phyloP scores from a whole-genome alignment of 495 filamentous ascomycete genomes.

The Aspergillus olivimuriae region DNA sequence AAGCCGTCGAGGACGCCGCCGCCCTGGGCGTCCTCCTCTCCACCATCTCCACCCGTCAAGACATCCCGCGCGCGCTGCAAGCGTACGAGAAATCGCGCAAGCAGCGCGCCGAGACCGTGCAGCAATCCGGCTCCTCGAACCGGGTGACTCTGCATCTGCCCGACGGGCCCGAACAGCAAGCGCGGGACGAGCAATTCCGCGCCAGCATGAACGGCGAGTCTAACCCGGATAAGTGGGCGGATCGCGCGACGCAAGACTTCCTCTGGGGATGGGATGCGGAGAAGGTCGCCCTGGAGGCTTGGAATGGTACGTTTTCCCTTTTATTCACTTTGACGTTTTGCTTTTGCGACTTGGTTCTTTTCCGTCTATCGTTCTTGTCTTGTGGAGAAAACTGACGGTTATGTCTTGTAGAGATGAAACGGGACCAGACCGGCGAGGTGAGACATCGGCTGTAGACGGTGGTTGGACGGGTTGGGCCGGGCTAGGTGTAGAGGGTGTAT shows the following conservation, averaged over 20 bases:
- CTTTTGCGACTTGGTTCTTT: too few species aligned
- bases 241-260: slow-evolving; percentile 39
- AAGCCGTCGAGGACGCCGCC: slow-evolving; percentile 50
- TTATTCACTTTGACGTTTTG: too few species aligned
- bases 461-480: too few species aligned
- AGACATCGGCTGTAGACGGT: too few species aligned
- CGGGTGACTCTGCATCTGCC: slow-evolving; percentile 47
- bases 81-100: slow-evolving; percentile 46
- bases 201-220: slow-evolving; percentile 24
- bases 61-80: slow-evolving; percentile 36
- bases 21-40: slow-evolving; percentile 44
- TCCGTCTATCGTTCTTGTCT: too few species aligned
- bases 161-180: slow-evolving; percentile 46
- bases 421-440: too few species aligned
- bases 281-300: slow-evolving; percentile 34
- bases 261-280: slow-evolving; percentile 46
- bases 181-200: slow-evolving; percentile 42
- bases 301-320: slow-evolving; percentile 27
- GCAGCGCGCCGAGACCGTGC: slow-evolving; percentile 43
- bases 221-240: slow-evolving; percentile 45
- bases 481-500: too few species aligned
- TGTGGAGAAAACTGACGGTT: too few species aligned
- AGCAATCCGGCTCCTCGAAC: slow-evolving; percentile 44
- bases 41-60: slow-evolving; percentile 27
- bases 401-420: too few species aligned